phyloP scores from a whole-genome alignment of 257 asterid species.

The Mitragyna speciosa region DNA sequence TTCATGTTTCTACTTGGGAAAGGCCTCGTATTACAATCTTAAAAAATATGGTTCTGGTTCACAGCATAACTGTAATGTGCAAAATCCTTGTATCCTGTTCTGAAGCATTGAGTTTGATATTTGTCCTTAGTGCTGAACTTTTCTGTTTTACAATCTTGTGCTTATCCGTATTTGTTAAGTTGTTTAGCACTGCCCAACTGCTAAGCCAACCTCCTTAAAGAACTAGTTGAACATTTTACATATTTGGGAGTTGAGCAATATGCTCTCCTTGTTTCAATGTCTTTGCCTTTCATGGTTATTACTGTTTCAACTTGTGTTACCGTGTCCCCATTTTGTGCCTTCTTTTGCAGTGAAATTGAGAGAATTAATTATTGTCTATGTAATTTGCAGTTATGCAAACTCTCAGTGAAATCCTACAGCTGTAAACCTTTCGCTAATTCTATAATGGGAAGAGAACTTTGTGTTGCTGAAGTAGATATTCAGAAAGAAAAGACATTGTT shows the following conservation, averaged over 20 bases:
- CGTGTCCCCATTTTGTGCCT: neutral
- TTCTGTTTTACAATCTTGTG: neutral
- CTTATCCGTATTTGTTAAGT: neutral
- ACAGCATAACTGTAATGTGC: neutral
- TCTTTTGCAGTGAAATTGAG: neutral
- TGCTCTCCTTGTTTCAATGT: neutral
- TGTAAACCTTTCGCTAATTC: slow-evolving; percentile 67
- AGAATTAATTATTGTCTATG: neutral
- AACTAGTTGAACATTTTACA: neutral
- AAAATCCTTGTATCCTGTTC: neutral
- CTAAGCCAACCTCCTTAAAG: neutral
- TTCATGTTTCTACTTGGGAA: neutral
- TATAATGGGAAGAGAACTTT: slow-evolving; percentile 77
- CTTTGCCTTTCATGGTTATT: neutral
- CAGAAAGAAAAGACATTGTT: slow-evolving; percentile 42
- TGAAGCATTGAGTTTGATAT: neutral
- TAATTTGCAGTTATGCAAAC: slow-evolving; percentile 64
- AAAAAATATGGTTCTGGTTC: neutral
- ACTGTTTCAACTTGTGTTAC: neutral
- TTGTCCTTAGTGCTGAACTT: neutral
- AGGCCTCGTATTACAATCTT: neutral
- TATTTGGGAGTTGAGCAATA: neutral
- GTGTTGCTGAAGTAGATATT: slow-evolving; percentile 61
- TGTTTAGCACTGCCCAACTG: neutral
- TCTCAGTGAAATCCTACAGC: slow-evolving; percentile 67